A percentile compares a stretch with the other conserved stretches of the same genome.
phyloP scores from a whole-genome alignment of 441 rosid species.

The Erodium chrysanthum region DNA sequence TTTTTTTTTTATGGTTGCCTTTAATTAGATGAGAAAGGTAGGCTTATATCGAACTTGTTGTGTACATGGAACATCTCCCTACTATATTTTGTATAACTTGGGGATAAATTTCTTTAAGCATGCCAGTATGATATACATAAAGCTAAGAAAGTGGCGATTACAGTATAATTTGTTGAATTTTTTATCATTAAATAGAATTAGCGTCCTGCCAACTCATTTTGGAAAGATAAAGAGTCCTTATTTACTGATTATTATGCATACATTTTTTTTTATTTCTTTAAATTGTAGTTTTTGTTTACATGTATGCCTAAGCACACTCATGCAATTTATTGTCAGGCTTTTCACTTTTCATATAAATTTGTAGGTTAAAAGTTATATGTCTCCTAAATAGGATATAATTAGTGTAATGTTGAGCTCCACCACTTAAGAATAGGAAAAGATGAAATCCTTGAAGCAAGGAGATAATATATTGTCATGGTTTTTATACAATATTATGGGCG shows the following conservation, averaged over 20 bases:
- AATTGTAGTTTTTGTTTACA: neutral
- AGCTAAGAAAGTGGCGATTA: neutral
- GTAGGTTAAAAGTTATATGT: neutral
- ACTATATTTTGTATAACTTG: neutral
- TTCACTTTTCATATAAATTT: neutral
- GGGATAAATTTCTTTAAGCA: neutral
- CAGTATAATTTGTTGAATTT: neutral
- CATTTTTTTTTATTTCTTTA: neutral
- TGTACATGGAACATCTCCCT: neutral
- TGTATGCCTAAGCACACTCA: neutral
- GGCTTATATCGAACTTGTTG: neutral
- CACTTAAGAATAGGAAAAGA: neutral
- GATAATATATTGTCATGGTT: neutral
- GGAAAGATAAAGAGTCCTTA: constrained; percentile 1
- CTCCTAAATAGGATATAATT: neutral
- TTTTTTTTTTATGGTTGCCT: neutral
- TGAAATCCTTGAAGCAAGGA: neutral
- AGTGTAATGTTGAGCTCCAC: neutral
- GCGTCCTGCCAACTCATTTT: neutral
- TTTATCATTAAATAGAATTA: neutral
- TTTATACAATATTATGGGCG: neutral
- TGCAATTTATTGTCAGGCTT: neutral
- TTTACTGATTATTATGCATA: neutral
- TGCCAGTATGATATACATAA: neutral
- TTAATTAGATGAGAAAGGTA: neutral